A percentile compares a stretch with the other conserved stretches of the same genome.
phyloP scores from a whole-genome alignment of 208 protist genomes.

The Leishmania martiniquensis region DNA sequence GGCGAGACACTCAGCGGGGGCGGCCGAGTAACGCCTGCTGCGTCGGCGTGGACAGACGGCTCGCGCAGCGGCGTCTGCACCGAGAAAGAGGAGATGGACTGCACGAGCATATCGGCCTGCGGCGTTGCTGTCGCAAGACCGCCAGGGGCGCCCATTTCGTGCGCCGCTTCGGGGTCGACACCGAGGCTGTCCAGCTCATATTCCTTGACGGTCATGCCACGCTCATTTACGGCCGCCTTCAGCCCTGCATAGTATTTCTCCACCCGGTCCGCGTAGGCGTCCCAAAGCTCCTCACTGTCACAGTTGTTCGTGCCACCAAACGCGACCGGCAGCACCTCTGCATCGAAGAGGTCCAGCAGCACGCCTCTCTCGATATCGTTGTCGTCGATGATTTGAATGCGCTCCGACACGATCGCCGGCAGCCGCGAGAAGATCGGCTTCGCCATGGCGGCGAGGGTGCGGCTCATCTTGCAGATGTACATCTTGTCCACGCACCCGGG shows the following conservation, averaged over 20 bases:
- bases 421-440: conserved; percentile 67
- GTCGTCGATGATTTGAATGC: conserved; percentile 55
- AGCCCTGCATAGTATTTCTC: conserved; percentile 60
- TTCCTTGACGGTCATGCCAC: conserved; percentile 70
- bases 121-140: background rate
- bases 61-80: conserved; percentile 7
- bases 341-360: conserved; percentile 62
- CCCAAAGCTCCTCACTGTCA: conserved; percentile 46
- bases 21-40: background rate
- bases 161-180: conserved; percentile 10
- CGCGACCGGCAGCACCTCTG: conserved; percentile 48
- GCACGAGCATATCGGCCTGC: conserved; percentile 17
- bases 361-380: conserved; percentile 42
- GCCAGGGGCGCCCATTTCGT: background rate
- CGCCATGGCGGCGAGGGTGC: conserved; percentile 44
- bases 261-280: conserved; percentile 33
- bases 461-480: conserved; percentile 76
- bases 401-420: conserved; percentile 60
- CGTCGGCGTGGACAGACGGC: background rate
- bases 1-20: background rate
- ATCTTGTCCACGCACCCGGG: conserved; percentile 66
- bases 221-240: conserved; percentile 44
- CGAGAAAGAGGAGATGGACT: conserved; percentile 19
- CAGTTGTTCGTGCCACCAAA: conserved; percentile 69
- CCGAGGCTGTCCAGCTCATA: conserved; percentile 59